Evolutionary conservation across 2,329 filamentous ascomycete species (phyloP).

Genomic region (Ophiosphaerella korrae): DNA sequence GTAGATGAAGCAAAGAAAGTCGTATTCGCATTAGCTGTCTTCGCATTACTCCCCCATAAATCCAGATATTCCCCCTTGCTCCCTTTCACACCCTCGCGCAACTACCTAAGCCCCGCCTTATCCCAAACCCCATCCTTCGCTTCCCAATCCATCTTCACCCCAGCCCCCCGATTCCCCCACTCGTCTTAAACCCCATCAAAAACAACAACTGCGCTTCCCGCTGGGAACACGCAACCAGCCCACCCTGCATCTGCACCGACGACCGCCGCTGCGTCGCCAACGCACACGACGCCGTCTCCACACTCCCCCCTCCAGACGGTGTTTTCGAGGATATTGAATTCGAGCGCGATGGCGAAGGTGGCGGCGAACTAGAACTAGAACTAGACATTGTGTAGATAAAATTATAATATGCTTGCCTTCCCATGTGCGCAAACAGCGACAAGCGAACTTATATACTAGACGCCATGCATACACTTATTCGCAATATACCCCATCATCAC

Average conservation of each 20-base stretch:
- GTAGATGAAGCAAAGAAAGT: no score
- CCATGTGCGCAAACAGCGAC: no score
- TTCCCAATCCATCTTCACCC: conserved; percentile 7
- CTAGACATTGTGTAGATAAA: not conserved
- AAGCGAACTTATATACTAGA: no score
- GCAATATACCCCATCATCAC: conserved; percentile 1
- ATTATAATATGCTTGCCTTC: not conserved
- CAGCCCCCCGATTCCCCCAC: conserved; percentile 15
- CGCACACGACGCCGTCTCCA: no score
- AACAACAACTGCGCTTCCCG: conserved; percentile 34
- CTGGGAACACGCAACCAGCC: conserved; percentile 10
- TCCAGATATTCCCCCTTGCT: no score
- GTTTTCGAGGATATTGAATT: not conserved
- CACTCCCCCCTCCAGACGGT: not conserved
- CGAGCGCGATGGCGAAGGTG: not conserved
- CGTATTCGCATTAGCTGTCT: not conserved
- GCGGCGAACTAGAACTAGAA: no score
- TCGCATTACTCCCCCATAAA: not conserved
- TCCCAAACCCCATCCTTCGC: not conserved
- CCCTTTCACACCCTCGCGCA: not conserved
- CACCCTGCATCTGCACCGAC: conserved; percentile 12
- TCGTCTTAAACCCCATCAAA: conserved; percentile 29
- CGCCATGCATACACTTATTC: no score
- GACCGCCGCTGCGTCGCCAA: not conserved
- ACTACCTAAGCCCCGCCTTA: not conserved